Base-by-base conservation (phyloP, 2,329 filamentous ascomycete genomes). In the Sporothrix euskadiensis region DNA sequence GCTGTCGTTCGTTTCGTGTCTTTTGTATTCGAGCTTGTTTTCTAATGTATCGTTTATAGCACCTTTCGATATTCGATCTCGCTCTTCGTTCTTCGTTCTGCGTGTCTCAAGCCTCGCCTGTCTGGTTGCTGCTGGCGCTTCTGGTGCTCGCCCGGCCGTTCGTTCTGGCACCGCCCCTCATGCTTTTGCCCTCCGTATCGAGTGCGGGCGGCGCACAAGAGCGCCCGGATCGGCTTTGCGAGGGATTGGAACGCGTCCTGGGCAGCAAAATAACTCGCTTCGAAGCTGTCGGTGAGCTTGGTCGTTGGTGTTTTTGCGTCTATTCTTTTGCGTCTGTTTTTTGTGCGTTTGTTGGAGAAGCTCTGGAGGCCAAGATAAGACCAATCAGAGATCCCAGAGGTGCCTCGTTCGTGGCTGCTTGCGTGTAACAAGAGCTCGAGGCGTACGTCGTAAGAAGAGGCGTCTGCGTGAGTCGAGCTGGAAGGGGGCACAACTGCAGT, bases 111-210 rank as follows among this genome's bases (percentile, higher is more conserved):
- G 39, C 35, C 66, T 72, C 19, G 63, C 16, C 16, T 69, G 14
- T 22, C 44, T 35, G 61, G 41, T 41, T 69, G 54, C 59, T 54
- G 16, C 59, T 63, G 68, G 52, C 61, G 44, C 47, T 47, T 44
- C 47, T 71, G 49, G 49, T 71, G 49, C 71, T 73, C 65, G 65
- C 71, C 69, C 61, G 65, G 35, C 74, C 65, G 57, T 63, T 44
- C 16, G 32, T 54, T 54, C 32, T 26, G 47, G 19, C 63, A 59
- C 71, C 22, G 30, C 54, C 71, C 71, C 70, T 49, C 74, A 73
- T 75, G 49, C 69, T 71, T 56, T 68, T 71, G 44, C 35, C 26
- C 39, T 61, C 49, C 52, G 41, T 44, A 10, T 22, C 52, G 59
- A 9, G 26, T 22, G 26, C 30, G 30, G 72, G 19, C 49, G 52